These are phyloP conservation scores for Austroboletus niveus DNA, from an alignment of 1,284 basidiomycete genomes.

Conservation along the genomic window DNA sequence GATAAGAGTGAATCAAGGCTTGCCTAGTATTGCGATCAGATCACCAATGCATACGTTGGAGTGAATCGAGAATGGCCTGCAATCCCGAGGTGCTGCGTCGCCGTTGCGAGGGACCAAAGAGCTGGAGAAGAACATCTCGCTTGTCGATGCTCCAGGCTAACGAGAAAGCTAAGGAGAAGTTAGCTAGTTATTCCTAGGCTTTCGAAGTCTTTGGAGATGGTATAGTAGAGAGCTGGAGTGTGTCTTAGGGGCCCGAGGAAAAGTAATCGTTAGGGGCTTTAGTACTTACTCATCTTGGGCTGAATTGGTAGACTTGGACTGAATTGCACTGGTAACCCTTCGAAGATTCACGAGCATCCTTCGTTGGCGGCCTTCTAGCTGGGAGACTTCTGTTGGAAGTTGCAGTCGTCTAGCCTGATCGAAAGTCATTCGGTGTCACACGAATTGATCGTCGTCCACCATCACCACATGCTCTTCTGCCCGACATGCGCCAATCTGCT, in stretches of 20 bases:
- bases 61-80: slow-evolving; percentile 11
- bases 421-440: no score
- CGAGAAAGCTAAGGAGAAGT: background rate
- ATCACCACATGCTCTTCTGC: slow-evolving; percentile 79
- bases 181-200: background rate
- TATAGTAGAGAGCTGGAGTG: background rate
- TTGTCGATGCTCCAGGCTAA: background rate
- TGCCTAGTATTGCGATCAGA: slow-evolving; percentile 23
- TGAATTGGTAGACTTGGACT: background rate
- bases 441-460: no score
- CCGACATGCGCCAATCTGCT: slow-evolving; percentile 94
- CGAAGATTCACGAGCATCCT: no score
- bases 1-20: background rate
- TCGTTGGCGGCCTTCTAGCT: no score
- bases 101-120: background rate
- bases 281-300: background rate
- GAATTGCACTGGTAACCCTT: no score
- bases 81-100: slow-evolving; percentile 1
- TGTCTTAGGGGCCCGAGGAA: background rate
- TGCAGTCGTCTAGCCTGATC: no score
- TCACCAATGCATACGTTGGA: slow-evolving; percentile 22
- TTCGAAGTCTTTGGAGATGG: background rate
- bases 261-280: slow-evolving; percentile 3
- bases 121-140: slow-evolving; percentile 6
- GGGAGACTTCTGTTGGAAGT: no score